phyloP scores from a whole-genome alignment of 345 rosid species.

The Citrus glauca region DNA sequence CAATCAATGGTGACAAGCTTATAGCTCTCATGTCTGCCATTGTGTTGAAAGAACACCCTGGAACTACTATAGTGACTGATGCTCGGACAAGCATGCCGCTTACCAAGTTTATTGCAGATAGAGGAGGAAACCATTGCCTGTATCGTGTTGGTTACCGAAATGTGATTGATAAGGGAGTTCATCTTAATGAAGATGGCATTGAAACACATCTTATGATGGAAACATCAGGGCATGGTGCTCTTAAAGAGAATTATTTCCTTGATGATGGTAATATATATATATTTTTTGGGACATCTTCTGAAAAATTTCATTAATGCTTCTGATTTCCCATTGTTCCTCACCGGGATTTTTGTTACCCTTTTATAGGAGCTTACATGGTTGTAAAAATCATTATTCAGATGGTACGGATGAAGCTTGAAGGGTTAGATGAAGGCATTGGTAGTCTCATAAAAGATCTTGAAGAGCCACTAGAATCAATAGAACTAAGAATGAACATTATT shows the following conservation, averaged over 20 bases:
- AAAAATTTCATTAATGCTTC: background rate
- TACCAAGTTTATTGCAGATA: conserved; percentile 54
- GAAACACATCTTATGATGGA: conserved; percentile 97
- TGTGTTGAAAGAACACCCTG: conserved; percentile 78
- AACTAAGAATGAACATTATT: conserved; percentile 67
- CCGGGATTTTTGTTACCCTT: background rate
- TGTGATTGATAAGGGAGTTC: conserved; percentile 87
- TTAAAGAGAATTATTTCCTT: conserved; percentile 82
- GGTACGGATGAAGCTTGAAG: conserved; percentile 74
- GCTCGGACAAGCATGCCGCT: conserved; percentile 89
- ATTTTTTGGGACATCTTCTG: too few relatives aligned
- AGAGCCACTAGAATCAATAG: conserved; percentile 61
- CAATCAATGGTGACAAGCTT: conserved; percentile 86
- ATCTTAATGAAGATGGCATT: conserved; percentile 65
- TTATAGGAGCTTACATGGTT: conserved; percentile 85
- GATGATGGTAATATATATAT: conserved; percentile 55
- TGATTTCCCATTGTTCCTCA: background rate
- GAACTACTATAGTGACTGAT: conserved; percentile 73
- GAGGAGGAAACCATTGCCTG: conserved; percentile 88
- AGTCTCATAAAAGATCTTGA: conserved; percentile 72
- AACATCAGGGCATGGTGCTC: conserved; percentile 95
- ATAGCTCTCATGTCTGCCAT: conserved; percentile 88
- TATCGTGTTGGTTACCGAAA: conserved; percentile 90
- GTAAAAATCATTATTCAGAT: conserved; percentile 86
- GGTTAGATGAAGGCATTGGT: conserved; percentile 67